Percentiles rank a stretch among this genome's conserved stretches.
Evolutionary conservation across 495 filamentous ascomycete species (phyloP).

Genomic region (Podospora pseudocomata): DNA sequence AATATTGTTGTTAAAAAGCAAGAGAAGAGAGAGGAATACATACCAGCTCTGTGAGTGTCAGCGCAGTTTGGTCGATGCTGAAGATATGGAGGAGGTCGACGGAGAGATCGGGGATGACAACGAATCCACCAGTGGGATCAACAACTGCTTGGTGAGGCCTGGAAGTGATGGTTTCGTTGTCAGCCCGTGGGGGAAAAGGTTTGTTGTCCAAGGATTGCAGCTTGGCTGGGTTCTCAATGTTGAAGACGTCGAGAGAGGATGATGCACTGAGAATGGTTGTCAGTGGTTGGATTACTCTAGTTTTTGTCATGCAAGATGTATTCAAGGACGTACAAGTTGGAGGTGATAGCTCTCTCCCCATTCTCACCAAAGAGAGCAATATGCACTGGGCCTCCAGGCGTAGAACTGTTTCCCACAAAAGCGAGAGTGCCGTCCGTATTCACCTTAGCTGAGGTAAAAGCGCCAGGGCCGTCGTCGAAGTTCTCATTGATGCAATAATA

Average conservation of each 20-base stretch:
- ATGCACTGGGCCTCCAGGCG: conserved; percentile 44
- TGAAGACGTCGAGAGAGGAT: conserved; percentile 23
- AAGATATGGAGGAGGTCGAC: conserved; percentile 67
- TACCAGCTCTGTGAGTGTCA: conserved; percentile 31
- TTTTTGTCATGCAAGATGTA: background rate
- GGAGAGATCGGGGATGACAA: conserved; percentile 68
- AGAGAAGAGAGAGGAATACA: conserved; percentile 26
- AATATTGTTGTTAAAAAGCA: background rate
- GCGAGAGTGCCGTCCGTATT: conserved; percentile 38
- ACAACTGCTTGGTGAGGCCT: conserved; percentile 68
- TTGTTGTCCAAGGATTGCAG: conserved; percentile 46
- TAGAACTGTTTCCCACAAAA: conserved; percentile 31
- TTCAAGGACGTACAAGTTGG: conserved; percentile 41
- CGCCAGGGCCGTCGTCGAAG: conserved; percentile 35
- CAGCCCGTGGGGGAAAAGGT: conserved; percentile 48
- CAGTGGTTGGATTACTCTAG: conserved; percentile 8
- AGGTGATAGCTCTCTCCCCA: conserved; percentile 42
- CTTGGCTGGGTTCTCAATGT: conserved; percentile 26
- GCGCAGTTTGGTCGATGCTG: conserved; percentile 44
- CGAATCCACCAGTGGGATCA: conserved; percentile 63
- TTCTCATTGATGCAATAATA: conserved; percentile 63
- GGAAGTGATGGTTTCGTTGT: conserved; percentile 53
- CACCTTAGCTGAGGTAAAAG: conserved; percentile 42
- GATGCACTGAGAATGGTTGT: conserved; percentile 23
- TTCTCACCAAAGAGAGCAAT: conserved; percentile 41